Base-by-base conservation (phyloP, 2,329 filamentous ascomycete genomes). In the Paraconiothyrium sp. region DNA sequence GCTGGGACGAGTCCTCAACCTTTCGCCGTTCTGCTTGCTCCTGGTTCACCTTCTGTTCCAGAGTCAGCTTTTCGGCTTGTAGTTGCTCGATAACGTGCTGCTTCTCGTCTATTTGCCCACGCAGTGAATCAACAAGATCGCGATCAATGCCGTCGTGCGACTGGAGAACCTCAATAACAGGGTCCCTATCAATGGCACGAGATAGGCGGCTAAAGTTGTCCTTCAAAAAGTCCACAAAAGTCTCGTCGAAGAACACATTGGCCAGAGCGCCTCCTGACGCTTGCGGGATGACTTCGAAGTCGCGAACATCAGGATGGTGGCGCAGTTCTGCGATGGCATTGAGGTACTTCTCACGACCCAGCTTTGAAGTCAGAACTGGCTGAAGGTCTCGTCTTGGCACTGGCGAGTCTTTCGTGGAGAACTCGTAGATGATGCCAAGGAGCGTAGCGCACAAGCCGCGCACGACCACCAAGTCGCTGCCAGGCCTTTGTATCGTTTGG, bases 401-500 rank as follows among this genome's bases (percentile, higher is more conserved):
- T 0, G 95, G 93, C 0, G 94, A 98, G 78, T 99, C 95, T 75
- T 97, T 97, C 0, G 94, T 97, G 10, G 94, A 98, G 73, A 98
- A 99, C 73, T 99, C 95, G 76, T 98, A 99, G 4, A 95, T 86
- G 22, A 96, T 90, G 10, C 94, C 95, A 1, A 98, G 84, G 0
- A 99, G 82, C 75, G 93, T 89, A 16, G 93, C 91, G 75, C 91
- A 93, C 13, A 99, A 84, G 1, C 95, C 95, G 67, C 92, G 91
- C 14, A 94, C 84, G 35, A 97, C 82, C 22, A 87, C 83, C 61
- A 89, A 89, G 13, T 88, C 88, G 32, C 65, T 68, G 10, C 77
- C 76, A 7, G 74, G 85, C 79, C 72, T 83, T 72, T 67, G 85
- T 74, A 92, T 88, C 32, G 89, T 87, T 70, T 95, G 91, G 14